A percentile compares a stretch with the other conserved stretches of the same genome.
phyloP scores from a whole-genome alignment of 306 rosid genomes.

The Adenanthera pavonina region DNA sequence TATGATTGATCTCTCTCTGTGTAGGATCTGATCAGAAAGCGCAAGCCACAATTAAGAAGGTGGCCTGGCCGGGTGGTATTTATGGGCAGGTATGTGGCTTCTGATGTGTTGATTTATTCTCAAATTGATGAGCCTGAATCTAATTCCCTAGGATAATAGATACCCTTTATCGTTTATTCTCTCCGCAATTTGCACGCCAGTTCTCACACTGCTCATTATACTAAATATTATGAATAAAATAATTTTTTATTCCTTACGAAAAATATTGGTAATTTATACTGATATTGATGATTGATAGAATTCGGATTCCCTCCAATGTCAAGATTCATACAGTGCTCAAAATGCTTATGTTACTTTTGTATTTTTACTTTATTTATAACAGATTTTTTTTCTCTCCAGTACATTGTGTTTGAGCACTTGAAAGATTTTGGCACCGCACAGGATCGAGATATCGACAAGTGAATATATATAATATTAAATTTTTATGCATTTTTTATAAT shows the following conservation, averaged over 20 bases:
- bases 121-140: neutral
- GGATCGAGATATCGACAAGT: too few relatives aligned
- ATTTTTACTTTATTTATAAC: too few relatives aligned
- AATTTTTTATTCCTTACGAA: neutral
- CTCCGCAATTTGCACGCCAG: constrained; percentile 1
- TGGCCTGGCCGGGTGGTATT: neutral
- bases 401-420: neutral
- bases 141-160: neutral
- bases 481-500: too few relatives aligned
- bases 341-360: too few relatives aligned
- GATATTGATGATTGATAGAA: neutral
- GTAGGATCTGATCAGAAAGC: neutral
- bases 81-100: neutral
- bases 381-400: too few relatives aligned
- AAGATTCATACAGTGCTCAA: too few relatives aligned
- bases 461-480: too few relatives aligned
- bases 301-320: too few relatives aligned
- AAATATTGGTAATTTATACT: neutral
- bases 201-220: neutral
- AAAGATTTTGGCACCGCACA: neutral
- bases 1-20: neutral
- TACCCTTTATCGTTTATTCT: constrained; percentile 26
- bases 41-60: neutral
- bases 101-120: neutral
- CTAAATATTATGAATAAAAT: neutral